phyloP scores from a whole-genome alignment of 805 yeast species.

The Cyberlindnera mrakii region DNA sequence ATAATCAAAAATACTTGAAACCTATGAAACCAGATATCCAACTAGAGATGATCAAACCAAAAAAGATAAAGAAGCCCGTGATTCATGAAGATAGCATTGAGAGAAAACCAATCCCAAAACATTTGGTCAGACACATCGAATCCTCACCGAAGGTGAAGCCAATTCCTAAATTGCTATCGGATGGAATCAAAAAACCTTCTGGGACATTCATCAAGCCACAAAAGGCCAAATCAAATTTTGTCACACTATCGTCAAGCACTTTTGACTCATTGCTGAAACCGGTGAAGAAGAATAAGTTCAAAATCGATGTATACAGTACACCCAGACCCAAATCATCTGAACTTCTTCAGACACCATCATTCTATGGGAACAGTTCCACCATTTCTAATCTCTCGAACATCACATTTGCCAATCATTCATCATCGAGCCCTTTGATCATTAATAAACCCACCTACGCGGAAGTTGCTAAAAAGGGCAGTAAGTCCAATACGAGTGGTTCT shows the following conservation, averaged over 20 bases:
- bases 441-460: conserved; percentile 9
- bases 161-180: conserved; percentile 18
- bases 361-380: conserved; percentile 17
- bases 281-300: conserved; percentile 8
- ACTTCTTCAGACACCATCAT: conserved; percentile 24
- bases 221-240: too few relatives aligned
- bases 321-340: conserved; percentile 26
- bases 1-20: conserved; percentile 15
- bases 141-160: conserved; percentile 14
- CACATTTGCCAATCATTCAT: conserved; percentile 19
- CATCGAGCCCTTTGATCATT: conserved; percentile 9
- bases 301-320: conserved; percentile 21
- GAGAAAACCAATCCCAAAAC: conserved; percentile 6
- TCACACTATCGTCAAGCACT: not conserved
- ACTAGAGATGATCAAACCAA: too few relatives aligned
- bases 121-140: conserved; percentile 9
- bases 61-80: too few relatives aligned
- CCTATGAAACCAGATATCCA: not conserved
- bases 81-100: not conserved
- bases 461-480: not conserved
- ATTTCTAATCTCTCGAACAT: conserved; percentile 22
- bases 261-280: conserved; percentile 9
- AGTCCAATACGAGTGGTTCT: not conserved
- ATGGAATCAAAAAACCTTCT: not conserved
- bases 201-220: not conserved